Percentiles rank a stretch among this genome's conserved stretches.
These are phyloP conservation scores for Calcarisporium arbuscula DNA, from an alignment of 2,329 filamentous ascomycete species.

Conservation along the genomic window DNA sequence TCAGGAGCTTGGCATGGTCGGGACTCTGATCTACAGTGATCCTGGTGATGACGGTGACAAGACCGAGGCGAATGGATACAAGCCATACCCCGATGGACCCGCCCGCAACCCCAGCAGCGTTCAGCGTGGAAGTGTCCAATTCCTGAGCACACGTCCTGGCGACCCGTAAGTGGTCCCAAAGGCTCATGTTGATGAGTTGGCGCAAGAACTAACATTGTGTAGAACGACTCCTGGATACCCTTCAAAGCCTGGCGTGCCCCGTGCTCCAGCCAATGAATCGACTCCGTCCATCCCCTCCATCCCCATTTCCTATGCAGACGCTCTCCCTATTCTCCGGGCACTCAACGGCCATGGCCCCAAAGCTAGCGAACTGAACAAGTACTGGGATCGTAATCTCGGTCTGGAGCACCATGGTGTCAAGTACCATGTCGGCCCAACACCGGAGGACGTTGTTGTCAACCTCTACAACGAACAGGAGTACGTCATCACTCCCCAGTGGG, in stretches of 20 bases:
- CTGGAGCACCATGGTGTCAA: conserved; percentile 73
- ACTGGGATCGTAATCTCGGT: conserved; percentile 65
- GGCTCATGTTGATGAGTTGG: neutral
- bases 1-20: conserved; percentile 83
- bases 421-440: conserved; percentile 81
- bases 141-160: conserved; percentile 62
- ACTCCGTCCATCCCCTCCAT: conserved; percentile 85
- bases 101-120: conserved; percentile 84
- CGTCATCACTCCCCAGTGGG: conserved; percentile 75
- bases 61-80: conserved; percentile 74
- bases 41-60: conserved; percentile 81
- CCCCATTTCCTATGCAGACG: conserved; percentile 83
- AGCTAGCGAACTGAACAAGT: conserved; percentile 64
- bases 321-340: conserved; percentile 78
- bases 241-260: conserved; percentile 80
- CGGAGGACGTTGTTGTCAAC: conserved; percentile 64
- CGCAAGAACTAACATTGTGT: conserved; percentile 12
- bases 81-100: conserved; percentile 76
- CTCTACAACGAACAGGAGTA: conserved; percentile 77
- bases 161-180: conserved; percentile 49
- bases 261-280: conserved; percentile 60
- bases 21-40: conserved; percentile 78
- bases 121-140: conserved; percentile 81
- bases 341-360: conserved; percentile 84
- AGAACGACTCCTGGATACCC: conserved; percentile 86